Base-by-base conservation (phyloP, 108 stramenopile species). In the Fistulifera pelliculosa region DNA sequence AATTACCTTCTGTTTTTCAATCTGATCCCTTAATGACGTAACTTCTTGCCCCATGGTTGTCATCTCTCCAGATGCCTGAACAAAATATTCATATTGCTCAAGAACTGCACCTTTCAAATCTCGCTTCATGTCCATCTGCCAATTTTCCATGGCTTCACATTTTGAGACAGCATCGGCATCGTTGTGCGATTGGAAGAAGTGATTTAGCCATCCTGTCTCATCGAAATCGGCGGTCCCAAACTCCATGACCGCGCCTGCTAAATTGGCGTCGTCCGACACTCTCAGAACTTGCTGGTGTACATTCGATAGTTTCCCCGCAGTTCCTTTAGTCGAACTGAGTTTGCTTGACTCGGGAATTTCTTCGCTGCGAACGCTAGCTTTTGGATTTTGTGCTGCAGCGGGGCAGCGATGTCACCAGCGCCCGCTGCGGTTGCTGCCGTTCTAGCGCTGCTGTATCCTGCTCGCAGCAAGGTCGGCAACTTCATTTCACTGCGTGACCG, bases 31-130 rank as follows among this genome's bases (percentile, higher is more conserved):
- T 15, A 90, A 48, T 23, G 75, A 66, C 8, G 76, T 73, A 23
- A 90, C 80, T 55, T 90, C 88, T 51, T 76, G 50, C 27, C 88
- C 88, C 88, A 90, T 90, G 16, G 68, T 84, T 11, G 88, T 83
- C 88, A 90, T 90, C 77, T 90, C 84, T 45, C 74, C 69, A 0
- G 82, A 84, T 11, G 88, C 88, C 51, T 90, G 84, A 19, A 90
- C 88, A 64, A 90, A 90, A 68, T 86, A 90, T 57, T 86, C 84
- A 57, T 90, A 90, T 53, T 90, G 88, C 35, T 86, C 88, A 54
- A 84, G 64, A 16, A 90, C 84, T 10, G 88, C 88, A 11, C 75
- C 83, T 39, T 83, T 79, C 58, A 90, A 56, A 45, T 80, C 77
- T 26, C 68, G 69, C 61, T 90, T 90, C 58, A 90, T 84, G 18